Percentiles rank a stretch among this genome's conserved stretches.
phyloP scores from a whole-genome alignment of 202 grass and related monocot species.

The Digitaria exilis region DNA sequence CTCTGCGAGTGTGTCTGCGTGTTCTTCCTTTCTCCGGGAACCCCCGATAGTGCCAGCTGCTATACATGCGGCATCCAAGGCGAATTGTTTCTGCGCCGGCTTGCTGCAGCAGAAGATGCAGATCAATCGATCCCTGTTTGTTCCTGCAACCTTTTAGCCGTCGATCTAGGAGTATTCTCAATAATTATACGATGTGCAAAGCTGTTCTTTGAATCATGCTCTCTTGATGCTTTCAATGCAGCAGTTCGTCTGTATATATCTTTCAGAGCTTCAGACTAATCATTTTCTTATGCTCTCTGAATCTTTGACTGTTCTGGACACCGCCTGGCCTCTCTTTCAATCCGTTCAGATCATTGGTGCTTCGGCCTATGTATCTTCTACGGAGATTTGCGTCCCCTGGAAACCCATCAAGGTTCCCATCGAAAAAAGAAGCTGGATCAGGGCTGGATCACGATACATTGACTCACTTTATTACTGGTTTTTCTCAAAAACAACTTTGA shows the following conservation, averaged over 20 bases:
- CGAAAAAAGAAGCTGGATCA: conserved; percentile 17
- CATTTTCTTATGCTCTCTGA: conserved; percentile 39
- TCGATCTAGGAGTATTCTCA: neutral
- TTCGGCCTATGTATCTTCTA: conserved; percentile 36
- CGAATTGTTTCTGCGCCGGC: conserved; percentile 4
- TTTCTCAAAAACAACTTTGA: too few relatives aligned
- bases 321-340: conserved; percentile 53
- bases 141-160: conserved; percentile 7
- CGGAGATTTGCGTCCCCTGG: neutral
- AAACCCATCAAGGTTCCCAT: conserved; percentile 29
- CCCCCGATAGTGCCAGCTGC: conserved; percentile 30
- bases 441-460: conserved; percentile 29
- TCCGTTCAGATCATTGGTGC: conserved; percentile 29
- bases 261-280: conserved; percentile 30
- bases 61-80: conserved; percentile 38
- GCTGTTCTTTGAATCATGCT: neutral
- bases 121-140: conserved; percentile 9
- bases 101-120: neutral
- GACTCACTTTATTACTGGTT: conserved; percentile 28
- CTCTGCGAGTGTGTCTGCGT: conserved; percentile 6
- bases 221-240: conserved; percentile 42
- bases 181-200: neutral
- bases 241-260: conserved; percentile 14
- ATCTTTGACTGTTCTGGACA: conserved; percentile 57
- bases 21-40: conserved; percentile 34